Conservation (phyloP, 768 basidiomycete genomes). For the Erythrobasidium yunnanense region DNA sequence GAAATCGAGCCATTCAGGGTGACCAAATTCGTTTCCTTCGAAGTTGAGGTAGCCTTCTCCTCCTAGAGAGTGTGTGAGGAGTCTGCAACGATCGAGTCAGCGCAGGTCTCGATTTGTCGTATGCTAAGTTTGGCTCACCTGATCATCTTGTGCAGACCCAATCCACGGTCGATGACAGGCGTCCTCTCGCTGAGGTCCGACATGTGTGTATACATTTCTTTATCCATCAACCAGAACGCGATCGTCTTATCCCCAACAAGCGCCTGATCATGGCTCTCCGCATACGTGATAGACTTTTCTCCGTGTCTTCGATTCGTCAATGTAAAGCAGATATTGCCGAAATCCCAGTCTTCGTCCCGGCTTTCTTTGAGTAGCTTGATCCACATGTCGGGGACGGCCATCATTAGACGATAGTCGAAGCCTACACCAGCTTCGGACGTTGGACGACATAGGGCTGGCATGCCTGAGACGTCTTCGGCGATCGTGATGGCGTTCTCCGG, state of each 20-base stretch:
- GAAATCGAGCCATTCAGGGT: conserved; percentile 99
- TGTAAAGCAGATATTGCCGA: conserved; percentile 75
- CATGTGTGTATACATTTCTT: conserved; percentile 97
- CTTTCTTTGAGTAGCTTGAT: conserved; percentile 96
- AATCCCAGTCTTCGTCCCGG: conserved; percentile 72
- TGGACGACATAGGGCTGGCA: conserved; percentile 83
- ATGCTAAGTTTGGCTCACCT: conserved; percentile 50
- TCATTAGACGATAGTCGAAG: conserved; percentile 94
- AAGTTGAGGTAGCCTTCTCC: conserved; percentile 98
- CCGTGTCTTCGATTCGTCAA: conserved; percentile 76
- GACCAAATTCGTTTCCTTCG: conserved; percentile 76
- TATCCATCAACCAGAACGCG: conserved; percentile 99
- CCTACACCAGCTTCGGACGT: conserved; percentile 76
- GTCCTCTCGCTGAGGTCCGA: conserved; percentile 74
- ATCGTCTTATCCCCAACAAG: conserved; percentile 97
- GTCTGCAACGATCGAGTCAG: conserved; percentile 45
- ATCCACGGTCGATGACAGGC: conserved; percentile 70
- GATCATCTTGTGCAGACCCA: conserved; percentile 95
- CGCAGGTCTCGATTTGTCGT: neutral
- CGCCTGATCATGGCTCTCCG: conserved; percentile 96
- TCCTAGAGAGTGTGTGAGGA: conserved; percentile 81
- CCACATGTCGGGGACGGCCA: conserved; percentile 99
- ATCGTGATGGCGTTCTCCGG: conserved; percentile 68
- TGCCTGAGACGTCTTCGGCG: conserved; percentile 97
- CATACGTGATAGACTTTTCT: conserved; percentile 84